Percentiles rank a stretch among this genome's conserved stretches.
Evolutionary conservation across 192 early-diverging fungal species (phyloP).

Genomic region (Kickxella alabastrina): DNA sequence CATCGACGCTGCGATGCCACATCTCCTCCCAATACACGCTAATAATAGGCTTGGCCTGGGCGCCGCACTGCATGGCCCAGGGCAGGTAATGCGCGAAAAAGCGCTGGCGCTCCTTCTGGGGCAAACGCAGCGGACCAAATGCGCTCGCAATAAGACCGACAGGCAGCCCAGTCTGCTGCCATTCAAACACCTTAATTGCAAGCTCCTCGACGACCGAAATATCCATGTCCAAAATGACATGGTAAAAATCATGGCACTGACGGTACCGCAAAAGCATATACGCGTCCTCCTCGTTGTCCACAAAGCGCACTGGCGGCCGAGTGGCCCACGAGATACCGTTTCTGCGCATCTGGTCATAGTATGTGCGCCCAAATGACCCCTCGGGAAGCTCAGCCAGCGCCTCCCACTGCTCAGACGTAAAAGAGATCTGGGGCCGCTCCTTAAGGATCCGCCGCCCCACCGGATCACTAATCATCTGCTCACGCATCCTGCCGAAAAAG

Average conservation of each 20-base stretch:
- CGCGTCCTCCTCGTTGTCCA: constrained; percentile 85
- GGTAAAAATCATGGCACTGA: constrained; percentile 93
- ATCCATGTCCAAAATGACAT: constrained; percentile 77
- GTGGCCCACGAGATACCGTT: constrained; percentile 81
- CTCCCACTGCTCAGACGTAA: constrained; percentile 64
- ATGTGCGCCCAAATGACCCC: constrained; percentile 82
- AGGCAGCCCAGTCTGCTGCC: constrained; percentile 86
- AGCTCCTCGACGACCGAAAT: constrained; percentile 86
- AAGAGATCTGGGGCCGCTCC: constrained; percentile 75
- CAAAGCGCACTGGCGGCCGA: constrained; percentile 76
- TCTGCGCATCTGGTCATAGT: constrained; percentile 73
- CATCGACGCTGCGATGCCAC: constrained; percentile 61
- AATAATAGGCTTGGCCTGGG: constrained; percentile 70
- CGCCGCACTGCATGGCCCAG: constrained; percentile 88
- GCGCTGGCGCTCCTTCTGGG: constrained; percentile 53
- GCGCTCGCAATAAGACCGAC: constrained; percentile 79
- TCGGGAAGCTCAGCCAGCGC: constrained; percentile 57
- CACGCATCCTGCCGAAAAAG: constrained; percentile 65
- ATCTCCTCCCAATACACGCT: constrained; percentile 88
- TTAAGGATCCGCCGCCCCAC: constrained; percentile 80
- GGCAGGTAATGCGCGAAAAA: constrained; percentile 76
- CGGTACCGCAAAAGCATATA: constrained; percentile 93
- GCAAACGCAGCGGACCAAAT: constrained; percentile 75
- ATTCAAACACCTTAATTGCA: constrained; percentile 94
- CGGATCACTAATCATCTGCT: constrained; percentile 70